phyloP scores from a whole-genome alignment of 1,139 yeast species.

The Candida tunisiensis region DNA sequence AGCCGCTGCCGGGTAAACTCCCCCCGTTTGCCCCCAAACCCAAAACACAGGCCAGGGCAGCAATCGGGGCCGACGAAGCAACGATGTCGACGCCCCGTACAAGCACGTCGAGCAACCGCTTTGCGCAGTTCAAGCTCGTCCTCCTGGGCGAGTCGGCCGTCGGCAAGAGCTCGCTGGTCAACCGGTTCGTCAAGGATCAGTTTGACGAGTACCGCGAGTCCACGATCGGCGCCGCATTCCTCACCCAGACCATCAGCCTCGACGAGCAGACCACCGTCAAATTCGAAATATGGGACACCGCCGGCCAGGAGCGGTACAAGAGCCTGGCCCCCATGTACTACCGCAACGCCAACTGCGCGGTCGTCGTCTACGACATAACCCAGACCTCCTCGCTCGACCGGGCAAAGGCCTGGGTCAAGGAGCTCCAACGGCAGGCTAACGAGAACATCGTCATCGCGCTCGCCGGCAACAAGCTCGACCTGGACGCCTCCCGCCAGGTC shows the following conservation, averaged over 20 bases:
- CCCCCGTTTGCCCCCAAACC: no score
- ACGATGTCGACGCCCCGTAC: conserved; percentile 21
- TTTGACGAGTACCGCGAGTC: conserved; percentile 91
- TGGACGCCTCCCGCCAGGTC: conserved; percentile 38
- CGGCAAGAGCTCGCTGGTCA: conserved; percentile 79
- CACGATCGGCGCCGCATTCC: conserved; percentile 93
- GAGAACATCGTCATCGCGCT: conserved; percentile 73
- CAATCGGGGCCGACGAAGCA: no score
- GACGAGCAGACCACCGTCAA: conserved; percentile 33
- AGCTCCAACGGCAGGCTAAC: conserved; percentile 77
- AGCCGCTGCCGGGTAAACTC: no score
- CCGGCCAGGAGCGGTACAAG: conserved; percentile 87
- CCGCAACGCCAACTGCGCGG: conserved; percentile 75
- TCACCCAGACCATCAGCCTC: conserved; percentile 72
- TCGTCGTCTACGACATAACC: conserved; percentile 65
- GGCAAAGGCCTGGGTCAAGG: conserved; percentile 95
- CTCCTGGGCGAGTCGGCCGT: conserved; percentile 92
- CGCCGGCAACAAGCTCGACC: conserved; percentile 71
- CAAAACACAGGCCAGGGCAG: no score
- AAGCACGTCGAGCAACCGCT: conserved; percentile 21
- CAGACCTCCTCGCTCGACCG: conserved; percentile 54
- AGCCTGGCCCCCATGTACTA: conserved; percentile 85
- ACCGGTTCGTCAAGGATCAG: conserved; percentile 85
- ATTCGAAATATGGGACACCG: conserved; percentile 54
- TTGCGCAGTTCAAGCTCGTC: conserved; percentile 69